Evolutionary conservation across 768 basidiomycete genomes (phyloP), one percentile per base, ranked within the genome.

Genomic region (Leccinellum rugosiceps): DNA sequence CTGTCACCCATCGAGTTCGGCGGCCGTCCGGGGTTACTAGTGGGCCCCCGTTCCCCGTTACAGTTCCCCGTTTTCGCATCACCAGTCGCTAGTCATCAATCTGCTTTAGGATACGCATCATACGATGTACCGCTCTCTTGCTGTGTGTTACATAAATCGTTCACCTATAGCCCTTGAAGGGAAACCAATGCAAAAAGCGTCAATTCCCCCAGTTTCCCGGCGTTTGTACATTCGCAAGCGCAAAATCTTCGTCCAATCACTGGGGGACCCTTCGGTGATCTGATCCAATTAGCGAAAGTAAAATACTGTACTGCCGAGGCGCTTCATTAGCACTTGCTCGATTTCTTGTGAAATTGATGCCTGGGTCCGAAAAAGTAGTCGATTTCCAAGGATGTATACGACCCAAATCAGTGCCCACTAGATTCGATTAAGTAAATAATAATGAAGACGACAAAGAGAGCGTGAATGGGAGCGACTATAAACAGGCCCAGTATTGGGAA

Each of bases 341-440:
- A 19, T 41, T 13, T 0, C 32, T 11, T 9, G 21, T 21, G 43
- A n/a, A 25, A n/a, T 10, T 8, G 31, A 23, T 3, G 10, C 13
- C 15, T 15, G 35, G n/a, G 48, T 14, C 26, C 15, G 41, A 58
- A 52, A 43, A 49, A 49, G 31, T 19, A 50, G 52, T 57, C 31
- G 38, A 61, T 59, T 58, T 51, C 41, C 48, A 25, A 47, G 32
- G 35, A 51, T 32, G 53, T 53, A 15, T 55, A 56, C 46, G 59
- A 53, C 53, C 52, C 56, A 58, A 50, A 63, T 58, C 63, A 59
- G 28, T 58, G 60, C 62, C 60, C 58, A 50, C 66, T 64, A 70
- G 66, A 64, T 68, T 34, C 30, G 10, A 69, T 70, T 66, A 70
- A 59, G 62, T 60, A 65, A 59, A 65, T 62, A 17, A 60, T 69